Evolutionary conservation across 225 moss, liverwort and hornwort species (phyloP).

Genomic region (Climacium dendroides): DNA sequence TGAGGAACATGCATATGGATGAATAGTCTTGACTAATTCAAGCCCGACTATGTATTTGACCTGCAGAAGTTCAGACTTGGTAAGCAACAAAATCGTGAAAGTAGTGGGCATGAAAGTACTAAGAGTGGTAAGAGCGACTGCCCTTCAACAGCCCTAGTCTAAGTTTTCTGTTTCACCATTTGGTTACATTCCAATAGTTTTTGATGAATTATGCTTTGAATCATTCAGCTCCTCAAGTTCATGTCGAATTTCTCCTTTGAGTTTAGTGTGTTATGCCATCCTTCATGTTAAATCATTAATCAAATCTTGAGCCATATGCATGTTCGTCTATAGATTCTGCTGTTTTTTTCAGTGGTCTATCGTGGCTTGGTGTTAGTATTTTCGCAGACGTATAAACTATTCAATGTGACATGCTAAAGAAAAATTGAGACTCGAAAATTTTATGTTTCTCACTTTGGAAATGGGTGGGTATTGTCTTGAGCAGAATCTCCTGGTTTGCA

Average conservation of each 20-base stretch:
- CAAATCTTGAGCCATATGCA: background rate
- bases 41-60: background rate
- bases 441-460: background rate
- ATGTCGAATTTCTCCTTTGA: background rate
- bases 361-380: background rate
- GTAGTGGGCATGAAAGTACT: conserved; percentile 12
- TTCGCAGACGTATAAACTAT: background rate
- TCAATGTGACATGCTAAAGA: background rate
- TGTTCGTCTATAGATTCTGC: background rate
- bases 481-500: conserved; percentile 27
- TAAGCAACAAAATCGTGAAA: conserved; percentile 31
- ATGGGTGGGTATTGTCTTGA: background rate
- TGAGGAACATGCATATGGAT: background rate
- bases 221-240: background rate
- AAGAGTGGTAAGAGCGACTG: conserved; percentile 7
- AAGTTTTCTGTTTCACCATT: background rate
- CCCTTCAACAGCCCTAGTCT: background rate
- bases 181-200: background rate
- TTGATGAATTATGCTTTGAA: background rate
- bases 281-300: background rate
- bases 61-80: conserved; percentile 44
- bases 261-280: background rate
- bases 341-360: background rate
- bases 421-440: background rate
- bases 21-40: background rate